Evolutionary conservation across 2,329 filamentous ascomycete genomes (phyloP).

Genomic region (Bipolaris gigantea): DNA sequence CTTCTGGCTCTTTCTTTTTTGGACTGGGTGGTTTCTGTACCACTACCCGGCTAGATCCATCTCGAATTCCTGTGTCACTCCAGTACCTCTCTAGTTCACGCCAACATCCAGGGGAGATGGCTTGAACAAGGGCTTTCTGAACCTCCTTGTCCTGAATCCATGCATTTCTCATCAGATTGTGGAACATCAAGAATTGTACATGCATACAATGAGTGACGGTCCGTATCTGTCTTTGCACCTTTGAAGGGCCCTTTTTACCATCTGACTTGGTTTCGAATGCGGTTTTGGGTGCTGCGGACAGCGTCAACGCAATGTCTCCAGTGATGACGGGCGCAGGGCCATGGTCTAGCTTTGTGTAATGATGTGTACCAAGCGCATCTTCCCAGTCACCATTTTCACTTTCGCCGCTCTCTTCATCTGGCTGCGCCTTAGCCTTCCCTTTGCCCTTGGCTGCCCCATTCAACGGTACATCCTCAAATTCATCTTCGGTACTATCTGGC

Average conservation of each 20-base stretch:
- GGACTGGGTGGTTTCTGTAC: constrained; percentile 60
- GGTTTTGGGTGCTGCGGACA: constrained; percentile 45
- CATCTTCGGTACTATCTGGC: constrained; percentile 48
- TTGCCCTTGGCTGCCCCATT: constrained; percentile 38
- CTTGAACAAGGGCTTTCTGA: constrained; percentile 36
- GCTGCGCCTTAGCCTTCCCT: constrained; percentile 47
- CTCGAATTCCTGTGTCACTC: constrained; percentile 79
- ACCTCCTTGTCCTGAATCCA: constrained; percentile 43
- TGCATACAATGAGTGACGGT: constrained; percentile 84
- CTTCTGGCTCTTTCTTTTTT: constrained; percentile 58
- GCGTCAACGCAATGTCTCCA: constrained; percentile 73
- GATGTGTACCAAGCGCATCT: constrained; percentile 44
- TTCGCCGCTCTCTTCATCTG: constrained; percentile 38
- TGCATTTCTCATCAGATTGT: constrained; percentile 69
- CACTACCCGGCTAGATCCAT: constrained; percentile 76
- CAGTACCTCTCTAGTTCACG: constrained; percentile 48
- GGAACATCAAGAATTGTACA: constrained; percentile 83
- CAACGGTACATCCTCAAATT: constrained; percentile 54
- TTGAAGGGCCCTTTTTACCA: constrained; percentile 81
- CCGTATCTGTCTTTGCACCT: constrained; percentile 78
- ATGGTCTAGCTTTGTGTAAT: constrained; percentile 34
- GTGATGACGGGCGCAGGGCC: constrained; percentile 54
- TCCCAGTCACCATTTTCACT: constrained; percentile 47
- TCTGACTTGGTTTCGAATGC: constrained; percentile 49
- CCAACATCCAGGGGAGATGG: constrained; percentile 39